Evolutionary conservation across 2,329 filamentous ascomycete species (phyloP).

Genomic region (Leptographium galeiforme): DNA sequence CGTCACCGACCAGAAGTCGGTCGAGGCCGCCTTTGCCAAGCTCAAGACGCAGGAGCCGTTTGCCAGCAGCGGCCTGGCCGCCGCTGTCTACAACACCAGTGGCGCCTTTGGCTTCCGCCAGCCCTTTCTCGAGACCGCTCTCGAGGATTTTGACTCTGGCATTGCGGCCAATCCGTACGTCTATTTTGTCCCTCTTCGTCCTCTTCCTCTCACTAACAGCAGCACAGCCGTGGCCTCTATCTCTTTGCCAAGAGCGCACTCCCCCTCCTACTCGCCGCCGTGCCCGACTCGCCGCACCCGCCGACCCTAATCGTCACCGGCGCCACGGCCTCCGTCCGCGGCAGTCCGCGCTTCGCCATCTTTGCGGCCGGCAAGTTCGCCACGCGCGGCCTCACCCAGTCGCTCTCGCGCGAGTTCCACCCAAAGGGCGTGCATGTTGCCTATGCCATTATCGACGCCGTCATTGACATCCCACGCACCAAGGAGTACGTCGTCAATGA

Average conservation of each 20-base stretch:
- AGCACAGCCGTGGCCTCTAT: conserved; percentile 52
- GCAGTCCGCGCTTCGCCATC: conserved; percentile 51
- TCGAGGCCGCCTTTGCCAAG: conserved; percentile 47
- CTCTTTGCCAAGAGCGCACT: conserved; percentile 60
- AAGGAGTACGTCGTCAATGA: conserved; percentile 35
- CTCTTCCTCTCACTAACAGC: background rate
- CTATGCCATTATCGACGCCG: conserved; percentile 71
- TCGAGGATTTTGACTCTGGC: conserved; percentile 34
- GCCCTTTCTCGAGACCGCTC: conserved; percentile 43
- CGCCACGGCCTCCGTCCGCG: conserved; percentile 67
- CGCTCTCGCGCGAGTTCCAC: conserved; percentile 69
- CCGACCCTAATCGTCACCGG: conserved; percentile 78
- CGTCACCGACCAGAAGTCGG: conserved; percentile 34
- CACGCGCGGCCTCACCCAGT: conserved; percentile 58
- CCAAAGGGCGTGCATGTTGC: conserved; percentile 74
- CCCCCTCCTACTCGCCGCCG: conserved; percentile 54
- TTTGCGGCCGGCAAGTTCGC: conserved; percentile 78
- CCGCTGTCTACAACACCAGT: conserved; percentile 59
- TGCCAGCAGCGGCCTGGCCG: conserved; percentile 39
- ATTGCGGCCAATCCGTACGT: conserved; percentile 36
- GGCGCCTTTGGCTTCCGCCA: conserved; percentile 33
- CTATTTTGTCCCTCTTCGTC: background rate
- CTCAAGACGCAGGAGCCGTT: conserved; percentile 41
- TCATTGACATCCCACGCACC: conserved; percentile 67
- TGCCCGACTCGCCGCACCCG: conserved; percentile 43